Evolutionary conservation across 1,284 basidiomycete species (phyloP), one percentile per base, ranked within the genome.

Genomic region (Papiliotrema laurentii): DNA sequence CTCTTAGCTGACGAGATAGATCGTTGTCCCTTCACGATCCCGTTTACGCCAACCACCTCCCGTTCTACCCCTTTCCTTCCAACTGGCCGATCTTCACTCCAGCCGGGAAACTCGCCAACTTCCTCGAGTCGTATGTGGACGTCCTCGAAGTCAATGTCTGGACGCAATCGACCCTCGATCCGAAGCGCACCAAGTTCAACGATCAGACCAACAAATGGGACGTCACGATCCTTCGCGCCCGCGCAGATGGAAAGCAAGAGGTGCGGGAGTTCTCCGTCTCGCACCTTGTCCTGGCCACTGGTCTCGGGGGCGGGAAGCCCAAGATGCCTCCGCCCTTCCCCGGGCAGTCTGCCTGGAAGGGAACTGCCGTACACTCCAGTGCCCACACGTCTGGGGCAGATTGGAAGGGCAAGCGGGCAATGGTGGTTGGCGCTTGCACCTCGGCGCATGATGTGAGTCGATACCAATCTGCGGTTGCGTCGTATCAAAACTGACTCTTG

Each of bases 61-160:
- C 53, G 27, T 49, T 54, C 48, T 51, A 63, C 50, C 56, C 59
- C n/a, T 68, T 61, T 53, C 66, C 66, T 10, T 28, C 53, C 38
- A 65, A 55, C 47, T 59, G 63, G 68, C 69, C 66, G 11, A 53
- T 51, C 39, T 68, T 52, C 54, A 67, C 58, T 19, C 62, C 61
- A 16, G 66, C 61, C 14, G 68, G 67, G 38, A 72, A 84, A 79
- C 76, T 86, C 13, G 84, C 81, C 0, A 80, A 83, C 59, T 86
- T 83, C 81, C 75, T 86, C 6, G 83, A 86, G 64, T 72, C 71
- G 25, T 87, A 85, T 64, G 83, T 82, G 3, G 77, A 82, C 35
- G 67, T 78, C 1, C 73, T 86, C 59, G 83, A 86, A 56, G 65
- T 86, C 35, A 80, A 83, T 66, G 75, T 83, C 22, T 86, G 84